Base-by-base conservation (phyloP, 2,329 filamentous ascomycete species). In the Alternaria hordeiaustralica region DNA sequence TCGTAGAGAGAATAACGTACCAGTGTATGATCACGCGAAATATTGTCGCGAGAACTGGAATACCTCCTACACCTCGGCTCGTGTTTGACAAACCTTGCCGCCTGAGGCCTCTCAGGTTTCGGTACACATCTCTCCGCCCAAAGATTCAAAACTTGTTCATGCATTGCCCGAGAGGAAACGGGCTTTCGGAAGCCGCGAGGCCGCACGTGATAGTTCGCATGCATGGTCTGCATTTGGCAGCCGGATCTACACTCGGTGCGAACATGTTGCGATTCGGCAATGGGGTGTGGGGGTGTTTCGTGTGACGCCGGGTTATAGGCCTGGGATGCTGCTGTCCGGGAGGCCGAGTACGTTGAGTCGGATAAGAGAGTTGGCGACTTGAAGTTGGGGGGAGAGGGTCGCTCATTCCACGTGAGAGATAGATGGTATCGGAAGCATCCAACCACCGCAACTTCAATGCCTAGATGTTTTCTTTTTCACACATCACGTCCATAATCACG, bases 91-190 rank as follows among this genome's bases (percentile, higher is more conserved):
- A 60, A 25, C 44, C 23, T 36, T 46, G 11, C 36, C 60, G 56
- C 60, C 56, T 63, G 56, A 60, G 60, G 60, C 60, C 23, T 43
- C 15, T 28, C 20, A 47, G 50, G 50, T 63, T 60, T 55, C 56
- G 56, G 55, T 59, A 43, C 33, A 33, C 45, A 36, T 20, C 11
- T 43, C 21, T 55, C 56, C 56, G 43, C 41, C 26, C 21, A 23
- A 30, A 49, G 30, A 33, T 50, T 58, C 18, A 47, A 50, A 53
- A 36, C 36, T 53, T 47, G 55, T 53, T 54, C 45, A 62, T 62
- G 60, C 60, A 36, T 43, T 58, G 55, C 41, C 20, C 5, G 12
- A 21, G n/a, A n/a, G 43, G 60, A 63, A 60, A 55, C 50, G 54
- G 21, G 55, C 46, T 26, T 43, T 25, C 53, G 54, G 36, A 33